Base-by-base conservation (phyloP, 176 grass and related monocot genomes). In the Hordeum vulgare region DNA sequence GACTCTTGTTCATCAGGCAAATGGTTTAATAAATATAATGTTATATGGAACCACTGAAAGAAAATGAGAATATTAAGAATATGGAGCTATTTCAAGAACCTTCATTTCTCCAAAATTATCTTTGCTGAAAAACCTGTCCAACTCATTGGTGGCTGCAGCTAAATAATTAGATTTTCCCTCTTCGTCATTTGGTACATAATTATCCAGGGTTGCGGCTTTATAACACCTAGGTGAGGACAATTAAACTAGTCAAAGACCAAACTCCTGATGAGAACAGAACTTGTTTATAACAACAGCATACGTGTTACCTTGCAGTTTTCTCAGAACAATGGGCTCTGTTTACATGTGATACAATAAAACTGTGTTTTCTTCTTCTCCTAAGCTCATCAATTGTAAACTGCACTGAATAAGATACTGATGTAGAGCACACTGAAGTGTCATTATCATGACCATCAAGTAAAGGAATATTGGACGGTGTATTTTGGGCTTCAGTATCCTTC, bases 81-180 rank as follows among this genome's bases (percentile, higher is more conserved):
- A 71, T 31, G 24, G 5, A 81, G 21, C 49, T 54, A 57, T 73
- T 57, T 31, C 26, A 61, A 84, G n/a, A 75, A 98, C 96, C 92
- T 98, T 87, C 93, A 98, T 95, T 69, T 76, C 86, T 59, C 85
- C 89, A 91, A 98, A 98, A 91, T 98, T 88, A 74, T 98, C 91
- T 90, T 95, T 98, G 83, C 88, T 95, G 74, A 98, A 98, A 72
- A 93, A 87, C 65, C 89, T 95, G 33, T 98, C 91, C 83, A 98
- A 80, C 71, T 98, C 96, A 77, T 84, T 89, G 39, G 89, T 84
- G 60, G 93, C 93, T 83, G 89, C 96, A 71, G 80, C 87, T 85
- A 93, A 89, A 83, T 70, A 90, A 12, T 66, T 84, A 1, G 77
- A 90, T 88, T 98, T 98, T 40, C 64, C 91, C 73, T 93, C 91